Base-by-base conservation (phyloP, 768 basidiomycete species). In the Kwoniella mangroviensis region DNA sequence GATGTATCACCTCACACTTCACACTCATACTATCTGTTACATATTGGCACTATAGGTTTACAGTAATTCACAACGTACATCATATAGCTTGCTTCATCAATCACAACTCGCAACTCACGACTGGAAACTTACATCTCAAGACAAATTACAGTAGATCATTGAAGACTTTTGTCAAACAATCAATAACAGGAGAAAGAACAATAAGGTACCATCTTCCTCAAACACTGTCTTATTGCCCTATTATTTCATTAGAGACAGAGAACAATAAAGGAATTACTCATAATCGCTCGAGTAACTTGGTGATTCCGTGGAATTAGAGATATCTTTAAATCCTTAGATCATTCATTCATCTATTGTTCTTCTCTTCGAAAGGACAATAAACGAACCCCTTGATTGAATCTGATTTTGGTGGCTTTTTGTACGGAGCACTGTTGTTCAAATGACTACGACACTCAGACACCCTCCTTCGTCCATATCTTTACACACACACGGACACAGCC, bases 71-170 rank as follows among this genome's bases (percentile, higher is more conserved):
- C 34, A 1, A 34, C 40, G 4, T 9, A 41, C 58, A 53, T 41
- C 10, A 55, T 52, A 19, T 52, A 19, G 41, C 13, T 60, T 42
- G 58, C 19, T 28, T 60, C 58, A 41, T 55, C 54, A 28, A 55
- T 28, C 26, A 55, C 54, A 55, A 17, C 15, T 19, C 12, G 9
- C 45, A 34, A 34, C 34, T 34, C 34, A 34, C 34, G 9, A 34
- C 34, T 34, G 0, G 6, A 3, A 28, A 2, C 28, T 28, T 5
- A 34, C 34, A 34, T 34, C 34, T 34, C 34, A 34, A 34, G 34
- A 34, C 34, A 34, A 34, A 34, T 34, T 34, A 34, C 34, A 34
- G 6, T 34, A 34, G 6, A 7, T 34, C 6, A 6, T 34, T 34
- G 34, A 34, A 34, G 34, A 34, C 34, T 34, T 34, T 34, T 7